Evolutionary conservation across 768 basidiomycete genomes (phyloP), one percentile per base, ranked within the genome.

Genomic region (Tricholoma bakamatsutake): DNA sequence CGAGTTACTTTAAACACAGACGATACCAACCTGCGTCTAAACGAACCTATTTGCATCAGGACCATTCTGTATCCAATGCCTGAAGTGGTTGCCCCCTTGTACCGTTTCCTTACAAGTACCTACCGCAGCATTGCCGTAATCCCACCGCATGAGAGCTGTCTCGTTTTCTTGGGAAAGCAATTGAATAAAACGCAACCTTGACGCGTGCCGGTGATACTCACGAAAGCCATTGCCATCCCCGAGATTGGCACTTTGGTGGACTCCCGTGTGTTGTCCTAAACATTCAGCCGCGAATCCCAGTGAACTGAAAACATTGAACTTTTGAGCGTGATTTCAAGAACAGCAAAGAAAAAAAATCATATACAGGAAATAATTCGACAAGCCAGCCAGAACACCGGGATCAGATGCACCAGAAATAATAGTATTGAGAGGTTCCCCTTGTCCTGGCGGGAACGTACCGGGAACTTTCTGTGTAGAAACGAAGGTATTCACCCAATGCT

Each of bases 61-160:
- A 0, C 91, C 92, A 56, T 90, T 78, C 71, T 95, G 93, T 5
- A 77, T 69, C 93, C 92, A 95, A 68, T 93, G 95, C 39, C 93
- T 81, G 66, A 93, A 82, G 66, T 97, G 93, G 64, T 89, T 80
- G 5, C 94, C 94, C 1, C 93, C 93, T 61, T 89, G 66, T 40
- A 95, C 79, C 2, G 90, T 89, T 70, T 97, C 93, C 61, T 80
- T 73, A 70, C 94, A 96, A 1, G 93, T 81, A 0, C 94, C 94
- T n/a, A 94, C 69, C 51, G 83, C 73, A 0, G 84, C 80, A 62
- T 96, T 84, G 7, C 83, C 84, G 67, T 90, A 98, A 65, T 93
- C 81, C 80, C 83, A 93, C 34, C 94, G 80, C 24, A 95, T 83
- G n/a, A 87, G 88, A 7, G 84, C 83, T 0, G 88, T 87, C 67